Evolutionary conservation across 352 stramenopile genomes (phyloP).

Genomic region (Pseudoperonospora humuli): DNA sequence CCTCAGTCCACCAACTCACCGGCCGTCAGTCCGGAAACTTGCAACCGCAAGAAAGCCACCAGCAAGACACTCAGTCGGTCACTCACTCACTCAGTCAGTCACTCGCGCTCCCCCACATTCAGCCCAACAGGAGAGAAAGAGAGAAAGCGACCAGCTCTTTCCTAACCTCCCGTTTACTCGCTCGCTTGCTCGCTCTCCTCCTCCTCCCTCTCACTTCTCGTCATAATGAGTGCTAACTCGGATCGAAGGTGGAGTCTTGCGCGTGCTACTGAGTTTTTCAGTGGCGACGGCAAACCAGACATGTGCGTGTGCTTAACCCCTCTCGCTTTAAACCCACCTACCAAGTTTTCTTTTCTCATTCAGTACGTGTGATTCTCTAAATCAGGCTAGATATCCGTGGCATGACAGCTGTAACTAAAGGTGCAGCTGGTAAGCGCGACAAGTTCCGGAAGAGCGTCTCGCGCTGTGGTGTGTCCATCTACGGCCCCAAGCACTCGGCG

Average conservation of each 20-base stretch:
- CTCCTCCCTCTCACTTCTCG: neutral
- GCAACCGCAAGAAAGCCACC: constrained; percentile 2
- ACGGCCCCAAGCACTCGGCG: constrained; percentile 74
- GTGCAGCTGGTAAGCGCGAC: constrained; percentile 75
- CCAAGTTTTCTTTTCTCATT: neutral
- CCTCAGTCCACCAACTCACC: neutral
- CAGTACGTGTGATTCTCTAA: neutral
- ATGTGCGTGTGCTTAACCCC: constrained; percentile 34
- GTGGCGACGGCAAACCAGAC: constrained; percentile 80
- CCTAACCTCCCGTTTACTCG: neutral
- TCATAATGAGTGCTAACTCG: constrained; percentile 43
- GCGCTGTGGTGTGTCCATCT: constrained; percentile 80
- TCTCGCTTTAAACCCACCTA: neutral
- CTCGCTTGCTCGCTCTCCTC: neutral
- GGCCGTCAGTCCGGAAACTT: constrained; percentile 5
- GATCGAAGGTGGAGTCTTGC: constrained; percentile 80
- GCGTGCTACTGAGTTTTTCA: constrained; percentile 84
- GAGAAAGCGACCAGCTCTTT: neutral
- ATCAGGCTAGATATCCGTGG: constrained; percentile 74
- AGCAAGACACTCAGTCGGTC: neutral
- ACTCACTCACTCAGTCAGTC: neutral
- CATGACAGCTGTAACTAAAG: constrained; percentile 83
- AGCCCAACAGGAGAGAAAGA: neutral
- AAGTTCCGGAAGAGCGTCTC: constrained; percentile 86
- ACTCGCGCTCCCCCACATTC: neutral